phyloP scores from a whole-genome alignment of 202 grass and related monocot species.

The Saccharum hybrid region DNA sequence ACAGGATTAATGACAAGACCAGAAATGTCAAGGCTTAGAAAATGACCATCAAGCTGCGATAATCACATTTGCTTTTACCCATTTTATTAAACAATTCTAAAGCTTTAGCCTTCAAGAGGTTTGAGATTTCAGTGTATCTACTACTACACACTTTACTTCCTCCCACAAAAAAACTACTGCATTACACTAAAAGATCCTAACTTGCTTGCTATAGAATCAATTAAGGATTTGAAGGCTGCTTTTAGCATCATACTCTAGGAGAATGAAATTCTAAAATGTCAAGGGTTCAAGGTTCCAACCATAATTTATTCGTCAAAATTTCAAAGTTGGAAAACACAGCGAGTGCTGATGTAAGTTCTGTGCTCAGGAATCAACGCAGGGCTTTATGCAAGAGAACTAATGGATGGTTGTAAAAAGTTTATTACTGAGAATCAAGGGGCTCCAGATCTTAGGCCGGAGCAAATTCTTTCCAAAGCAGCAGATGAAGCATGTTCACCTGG shows the following conservation, averaged over 20 bases:
- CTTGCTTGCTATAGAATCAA: background rate
- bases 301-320: background rate
- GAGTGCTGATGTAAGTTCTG: slow-evolving; percentile 24
- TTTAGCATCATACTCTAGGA: slow-evolving; percentile 19
- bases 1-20: background rate
- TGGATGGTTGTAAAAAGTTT: slow-evolving; percentile 70
- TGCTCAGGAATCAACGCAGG: slow-evolving; percentile 78
- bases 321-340: background rate
- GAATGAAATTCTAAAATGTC: slow-evolving; percentile 26
- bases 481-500: slow-evolving; percentile 74
- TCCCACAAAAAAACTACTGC: background rate
- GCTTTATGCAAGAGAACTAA: slow-evolving; percentile 80
- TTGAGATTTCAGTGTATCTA: background rate
- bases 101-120: background rate
- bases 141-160: background rate
- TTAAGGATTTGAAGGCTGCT: background rate
- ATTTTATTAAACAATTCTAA: background rate
- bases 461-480: slow-evolving; percentile 74
- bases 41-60: background rate
- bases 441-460: slow-evolving; percentile 49
- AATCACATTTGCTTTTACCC: background rate
- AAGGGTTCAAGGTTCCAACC: background rate
- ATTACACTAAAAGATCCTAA: background rate
- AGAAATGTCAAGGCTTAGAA: slow-evolving; percentile 14
- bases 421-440: slow-evolving; percentile 49